These are phyloP conservation scores for Ceratocystis lukuohia DNA, from an alignment of 2,329 filamentous ascomycete genomes.

Conservation along the genomic window DNA sequence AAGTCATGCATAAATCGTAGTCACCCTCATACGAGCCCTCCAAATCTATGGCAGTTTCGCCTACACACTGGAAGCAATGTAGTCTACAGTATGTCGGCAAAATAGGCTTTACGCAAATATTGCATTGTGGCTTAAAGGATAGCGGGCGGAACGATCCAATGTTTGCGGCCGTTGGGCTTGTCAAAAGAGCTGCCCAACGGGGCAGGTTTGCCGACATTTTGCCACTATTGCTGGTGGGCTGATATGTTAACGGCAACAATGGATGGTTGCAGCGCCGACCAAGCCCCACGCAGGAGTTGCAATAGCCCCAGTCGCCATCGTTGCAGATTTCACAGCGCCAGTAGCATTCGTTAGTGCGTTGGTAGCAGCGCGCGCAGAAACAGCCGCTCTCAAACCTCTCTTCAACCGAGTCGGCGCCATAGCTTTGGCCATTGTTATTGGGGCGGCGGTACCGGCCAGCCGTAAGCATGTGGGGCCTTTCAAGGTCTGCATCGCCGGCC, in stretches of 20 bases:
- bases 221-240: slow-evolving; percentile 25
- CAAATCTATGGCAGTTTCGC: slow-evolving; percentile 28
- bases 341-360: slow-evolving; percentile 68
- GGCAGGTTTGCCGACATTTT: slow-evolving; percentile 26
- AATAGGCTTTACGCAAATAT: slow-evolving; percentile 63
- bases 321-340: slow-evolving; percentile 85
- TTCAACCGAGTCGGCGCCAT: slow-evolving; percentile 46
- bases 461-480: slow-evolving; percentile 44
- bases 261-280: slow-evolving; percentile 71
- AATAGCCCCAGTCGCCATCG: slow-evolving; percentile 89
- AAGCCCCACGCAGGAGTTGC: slow-evolving; percentile 73
- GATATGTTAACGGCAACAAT: slow-evolving; percentile 61
- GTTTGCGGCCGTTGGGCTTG: slow-evolving; percentile 33
- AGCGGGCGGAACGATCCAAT: slow-evolving; percentile 51
- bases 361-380: slow-evolving; percentile 66
- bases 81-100: slow-evolving; percentile 55
- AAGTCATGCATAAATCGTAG: slow-evolving; percentile 71
- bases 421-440: slow-evolving; percentile 28
- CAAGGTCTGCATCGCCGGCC: slow-evolving; percentile 28
- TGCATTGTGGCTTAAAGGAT: slow-evolving; percentile 62
- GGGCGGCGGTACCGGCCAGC: slow-evolving; percentile 44
- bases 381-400: slow-evolving; percentile 61
- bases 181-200: slow-evolving; percentile 35
- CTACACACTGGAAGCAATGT: slow-evolving; percentile 66
- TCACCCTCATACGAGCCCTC: slow-evolving; percentile 46